Percentiles rank a stretch among this genome's conserved stretches.
phyloP scores from a whole-genome alignment of 768 basidiomycete genomes.

The Tylopilus balloui region DNA sequence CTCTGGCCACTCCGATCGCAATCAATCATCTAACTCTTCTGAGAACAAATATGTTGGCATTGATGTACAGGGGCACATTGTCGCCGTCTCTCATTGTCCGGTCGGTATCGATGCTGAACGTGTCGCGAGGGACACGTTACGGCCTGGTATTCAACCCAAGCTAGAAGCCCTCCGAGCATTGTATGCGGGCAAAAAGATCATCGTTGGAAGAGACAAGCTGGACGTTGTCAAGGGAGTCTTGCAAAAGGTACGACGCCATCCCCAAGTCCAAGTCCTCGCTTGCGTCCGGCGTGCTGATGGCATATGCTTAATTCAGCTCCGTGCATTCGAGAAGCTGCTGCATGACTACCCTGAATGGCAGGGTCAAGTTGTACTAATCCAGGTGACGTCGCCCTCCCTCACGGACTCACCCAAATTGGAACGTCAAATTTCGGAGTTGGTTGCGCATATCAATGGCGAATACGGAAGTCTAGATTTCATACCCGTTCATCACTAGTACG shows the following conservation, averaged over 20 bases:
- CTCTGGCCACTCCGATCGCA: conserved; percentile 7
- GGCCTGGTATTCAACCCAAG: conserved; percentile 87
- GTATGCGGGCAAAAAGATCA: conserved; percentile 97
- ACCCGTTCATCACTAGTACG: conserved; percentile 96
- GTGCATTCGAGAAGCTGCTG: conserved; percentile 92
- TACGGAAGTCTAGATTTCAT: conserved; percentile 94
- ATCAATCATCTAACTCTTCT: neutral
- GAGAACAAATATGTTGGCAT: conserved; percentile 42
- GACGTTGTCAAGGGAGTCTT: conserved; percentile 98
- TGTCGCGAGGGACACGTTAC: conserved; percentile 76
- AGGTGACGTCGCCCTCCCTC: conserved; percentile 87
- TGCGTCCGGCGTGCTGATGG: neutral
- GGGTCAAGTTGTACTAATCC: conserved; percentile 78
- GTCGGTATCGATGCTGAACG: conserved; percentile 94
- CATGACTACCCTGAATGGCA: conserved; percentile 95
- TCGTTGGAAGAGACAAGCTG: conserved; percentile 94
- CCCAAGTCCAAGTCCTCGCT: neutral
- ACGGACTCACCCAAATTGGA: conserved; percentile 93
- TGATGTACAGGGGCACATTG: conserved; percentile 83
- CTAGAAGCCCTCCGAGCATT: conserved; percentile 75
- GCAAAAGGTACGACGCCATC: conserved; percentile 63
- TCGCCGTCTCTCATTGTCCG: conserved; percentile 83
- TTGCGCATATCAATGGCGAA: conserved; percentile 92
- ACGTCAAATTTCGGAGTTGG: conserved; percentile 87
- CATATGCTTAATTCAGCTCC: conserved; percentile 50